Percentiles rank a stretch among this genome's conserved stretches.
phyloP scores from a whole-genome alignment of 495 filamentous ascomycete genomes.

The Penicillium ochrochloron region DNA sequence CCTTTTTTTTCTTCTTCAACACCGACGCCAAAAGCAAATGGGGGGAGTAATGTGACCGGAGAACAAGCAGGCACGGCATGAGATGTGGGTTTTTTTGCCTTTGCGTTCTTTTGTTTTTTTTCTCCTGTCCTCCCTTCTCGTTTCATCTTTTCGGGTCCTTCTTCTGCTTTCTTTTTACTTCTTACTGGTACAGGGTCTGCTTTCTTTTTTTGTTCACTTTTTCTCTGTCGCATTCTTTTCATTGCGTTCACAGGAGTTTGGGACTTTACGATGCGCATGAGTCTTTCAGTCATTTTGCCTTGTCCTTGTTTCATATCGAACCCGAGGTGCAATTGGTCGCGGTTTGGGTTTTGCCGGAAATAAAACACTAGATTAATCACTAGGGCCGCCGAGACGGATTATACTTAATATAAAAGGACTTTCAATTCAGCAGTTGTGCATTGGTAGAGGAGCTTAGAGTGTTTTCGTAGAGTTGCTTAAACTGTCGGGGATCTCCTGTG shows the following conservation, averaged over 20 bases:
- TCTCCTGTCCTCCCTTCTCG: constrained; percentile 17
- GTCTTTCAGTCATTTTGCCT: constrained; percentile 25
- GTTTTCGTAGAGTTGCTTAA: neutral
- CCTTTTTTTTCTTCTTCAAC: constrained; percentile 14
- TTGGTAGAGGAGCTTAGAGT: neutral
- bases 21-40: constrained; percentile 22
- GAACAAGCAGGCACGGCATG: constrained; percentile 13
- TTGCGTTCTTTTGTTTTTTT: constrained; percentile 13
- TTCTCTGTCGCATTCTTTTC: constrained; percentile 13
- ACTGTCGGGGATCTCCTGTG: neutral
- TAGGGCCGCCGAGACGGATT: constrained; percentile 27
- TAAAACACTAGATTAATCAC: constrained; percentile 39
- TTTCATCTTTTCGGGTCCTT: constrained; percentile 20
- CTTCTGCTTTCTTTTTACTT: neutral
- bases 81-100: constrained; percentile 9
- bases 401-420: constrained; percentile 28
- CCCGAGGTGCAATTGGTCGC: constrained; percentile 25
- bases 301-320: constrained; percentile 34
- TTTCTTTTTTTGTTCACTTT: constrained; percentile 19
- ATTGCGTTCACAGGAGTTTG: constrained; percentile 25
- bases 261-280: constrained; percentile 35
- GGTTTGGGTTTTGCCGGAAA: constrained; percentile 30
- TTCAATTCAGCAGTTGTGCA: constrained; percentile 8
- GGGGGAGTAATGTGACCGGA: constrained; percentile 26
- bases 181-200: constrained; percentile 16